phyloP scores from a whole-genome alignment of 1,284 basidiomycete species.

The Prillingera fragicola region DNA sequence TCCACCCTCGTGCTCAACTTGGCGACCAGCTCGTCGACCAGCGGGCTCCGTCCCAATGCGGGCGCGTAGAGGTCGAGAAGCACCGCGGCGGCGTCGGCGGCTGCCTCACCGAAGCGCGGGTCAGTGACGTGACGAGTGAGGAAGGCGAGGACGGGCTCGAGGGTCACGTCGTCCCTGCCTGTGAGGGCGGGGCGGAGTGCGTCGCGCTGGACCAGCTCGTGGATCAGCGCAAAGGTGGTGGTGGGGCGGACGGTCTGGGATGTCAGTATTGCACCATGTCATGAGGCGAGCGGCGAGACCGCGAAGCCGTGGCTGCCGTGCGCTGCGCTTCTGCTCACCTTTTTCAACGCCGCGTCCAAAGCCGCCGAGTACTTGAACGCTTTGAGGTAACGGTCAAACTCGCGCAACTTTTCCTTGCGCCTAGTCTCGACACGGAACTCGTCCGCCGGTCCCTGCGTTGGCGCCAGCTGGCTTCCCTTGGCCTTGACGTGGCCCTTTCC shows the following conservation, averaged over 20 bases:
- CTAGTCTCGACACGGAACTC: conserved; percentile 72
- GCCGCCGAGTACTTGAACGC: conserved; percentile 93
- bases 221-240: conserved; percentile 83
- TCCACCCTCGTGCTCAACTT: conserved; percentile 76
- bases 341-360: conserved; percentile 78
- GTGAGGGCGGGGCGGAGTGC: conserved; percentile 79
- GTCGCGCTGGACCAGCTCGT: conserved; percentile 89
- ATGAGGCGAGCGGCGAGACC: neutral
- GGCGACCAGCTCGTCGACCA: conserved; percentile 82
- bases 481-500: conserved; percentile 58
- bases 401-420: conserved; percentile 66
- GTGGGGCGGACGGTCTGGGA: conserved; percentile 60
- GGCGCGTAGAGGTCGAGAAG: conserved; percentile 89
- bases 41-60: conserved; percentile 85
- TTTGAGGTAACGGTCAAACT: conserved; percentile 87
- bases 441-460: conserved; percentile 54
- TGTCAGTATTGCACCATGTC: neutral
- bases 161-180: conserved; percentile 86
- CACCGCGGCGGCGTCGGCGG: conserved; percentile 72
- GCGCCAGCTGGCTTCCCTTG: conserved; percentile 52
- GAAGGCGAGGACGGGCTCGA: conserved; percentile 84
- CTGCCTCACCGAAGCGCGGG: conserved; percentile 83
- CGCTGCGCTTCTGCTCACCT: conserved; percentile 53
- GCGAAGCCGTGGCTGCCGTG: no score
- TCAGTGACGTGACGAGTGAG: conserved; percentile 81